Base-by-base conservation (phyloP, 2,329 filamentous ascomycete species). In the Xylaria sp. region DNA sequence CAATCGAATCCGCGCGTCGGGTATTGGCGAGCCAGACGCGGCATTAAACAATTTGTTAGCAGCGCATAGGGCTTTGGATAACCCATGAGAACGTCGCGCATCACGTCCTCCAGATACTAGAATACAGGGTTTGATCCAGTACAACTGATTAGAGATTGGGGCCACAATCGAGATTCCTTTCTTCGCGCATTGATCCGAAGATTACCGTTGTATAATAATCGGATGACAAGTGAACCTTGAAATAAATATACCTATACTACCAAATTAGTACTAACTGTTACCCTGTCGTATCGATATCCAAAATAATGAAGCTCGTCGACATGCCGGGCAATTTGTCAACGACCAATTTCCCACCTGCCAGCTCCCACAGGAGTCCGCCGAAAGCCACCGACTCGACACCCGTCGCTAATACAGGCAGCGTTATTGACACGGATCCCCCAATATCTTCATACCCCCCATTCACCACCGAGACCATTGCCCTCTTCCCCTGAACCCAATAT, bases 381-480 rank as follows among this genome's bases (percentile, higher is more conserved):
- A 78, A 76, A 8, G 66, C 67, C 32, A 77, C 71, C 12, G 69
- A 63, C 30, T 71, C 59, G 12, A 74, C 69, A 1, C 69, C 73
- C 12, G 56, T 56, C 30, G 65, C 73, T 0, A 65, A 2, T 3
- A 54, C 61, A 17, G 76, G 75, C 45, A 73, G n/a, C 2, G 34
- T 7, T 4, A 77, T 61, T 2, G 71, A 64, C 17, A 76, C 51
- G 0, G 68, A 19, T 0, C 50, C 57, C 14, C n/a, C 21, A 12
- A 75, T 57, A 36, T 75, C 74, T 1, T 67, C 69, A 47, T 73
- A 71, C 2, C 63, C 76, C 3, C 69, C 73, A 67, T 82, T 82
- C 1, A 81, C 81, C 4, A 83, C 75, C 24, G 78, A 78, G 3
- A 83, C 74, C 68, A 84, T 69, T 65, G 79, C 69, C 69, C 73